Evolutionary conservation across 148 eudicot genomes (phyloP), one percentile per base, ranked within the genome.

Genomic region (Fallopia convolvulus): DNA sequence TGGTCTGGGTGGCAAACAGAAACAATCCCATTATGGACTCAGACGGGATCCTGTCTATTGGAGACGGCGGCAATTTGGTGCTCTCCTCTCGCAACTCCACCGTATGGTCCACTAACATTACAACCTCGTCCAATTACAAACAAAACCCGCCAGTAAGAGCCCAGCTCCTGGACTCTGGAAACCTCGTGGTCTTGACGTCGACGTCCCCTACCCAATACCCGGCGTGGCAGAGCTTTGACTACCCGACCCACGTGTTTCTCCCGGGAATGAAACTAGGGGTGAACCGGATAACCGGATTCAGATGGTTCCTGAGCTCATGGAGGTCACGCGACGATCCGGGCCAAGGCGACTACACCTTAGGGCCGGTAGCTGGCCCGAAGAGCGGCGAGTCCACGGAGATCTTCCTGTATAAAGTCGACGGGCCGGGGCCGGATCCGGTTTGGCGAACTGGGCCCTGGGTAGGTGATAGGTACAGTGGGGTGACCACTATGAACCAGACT

Each of bases 1-100:
- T 84, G 2, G 89, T 88, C 20, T 87, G 90, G 93, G 90, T 89
- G 5, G 90, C 90, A 40, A 88, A 89, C 74, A 78, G 93, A 80
- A 78, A 86, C 13, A 74, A 42, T n/a, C 91, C 90, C 0, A 53
- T 86, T 77, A 70, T 49, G 15, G 84, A 41, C 49, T 52, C 80
- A 0, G 40, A 44, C 17, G 87, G 81, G 17, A 41, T 66, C 40
- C 78, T 84, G 47, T 79, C 82, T 0, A 53, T 85, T 48, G 66
- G 32, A 32, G 18, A 2, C 33, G 65, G 77, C 13, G 85, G 83
- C 5, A 86, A 84, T 55, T 81, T 83, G 17, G 65, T 40, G 8
- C 36, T 86, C 18, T 71, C 81, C 26, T 23, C 82, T 1, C 53
- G 56, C 12, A 75, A 74, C 4, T 9, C 42, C 55, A 78, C 75